Evolutionary conservation across 2,329 filamentous ascomycete species (phyloP).

Genomic region (Trichoderma lentiforme): DNA sequence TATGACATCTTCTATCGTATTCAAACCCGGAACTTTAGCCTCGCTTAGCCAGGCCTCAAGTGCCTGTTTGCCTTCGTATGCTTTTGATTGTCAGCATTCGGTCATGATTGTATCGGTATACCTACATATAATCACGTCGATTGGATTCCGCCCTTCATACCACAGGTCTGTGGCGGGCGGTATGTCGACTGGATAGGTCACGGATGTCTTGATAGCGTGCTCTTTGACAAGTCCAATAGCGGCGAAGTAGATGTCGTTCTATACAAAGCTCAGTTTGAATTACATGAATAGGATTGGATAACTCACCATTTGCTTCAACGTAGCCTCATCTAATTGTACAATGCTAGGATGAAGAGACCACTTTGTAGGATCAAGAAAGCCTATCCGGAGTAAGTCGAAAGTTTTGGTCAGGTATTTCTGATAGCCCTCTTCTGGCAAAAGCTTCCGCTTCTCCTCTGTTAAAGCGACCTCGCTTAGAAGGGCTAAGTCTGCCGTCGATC

Average conservation of each 20-base stretch:
- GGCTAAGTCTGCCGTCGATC: background rate
- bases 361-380: background rate
- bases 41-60: background rate
- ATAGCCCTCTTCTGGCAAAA: background rate
- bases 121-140: background rate
- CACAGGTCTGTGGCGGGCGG: background rate
- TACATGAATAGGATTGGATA: accelerated
- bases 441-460: background rate
- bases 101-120: background rate
- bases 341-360: background rate
- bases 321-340: background rate
- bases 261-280: background rate
- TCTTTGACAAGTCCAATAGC: background rate
- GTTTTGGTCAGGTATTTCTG: background rate
- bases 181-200: background rate
- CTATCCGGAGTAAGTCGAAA: background rate
- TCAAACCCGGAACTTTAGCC: background rate
- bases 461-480: background rate
- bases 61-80: background rate
- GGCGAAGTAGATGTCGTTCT: background rate
- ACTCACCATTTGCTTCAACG: background rate
- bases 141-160: background rate
- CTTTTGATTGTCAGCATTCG: background rate
- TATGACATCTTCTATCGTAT: background rate
- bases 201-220: background rate